phyloP scores from a whole-genome alignment of 208 protist genomes.

The Perkinsela sp. region DNA sequence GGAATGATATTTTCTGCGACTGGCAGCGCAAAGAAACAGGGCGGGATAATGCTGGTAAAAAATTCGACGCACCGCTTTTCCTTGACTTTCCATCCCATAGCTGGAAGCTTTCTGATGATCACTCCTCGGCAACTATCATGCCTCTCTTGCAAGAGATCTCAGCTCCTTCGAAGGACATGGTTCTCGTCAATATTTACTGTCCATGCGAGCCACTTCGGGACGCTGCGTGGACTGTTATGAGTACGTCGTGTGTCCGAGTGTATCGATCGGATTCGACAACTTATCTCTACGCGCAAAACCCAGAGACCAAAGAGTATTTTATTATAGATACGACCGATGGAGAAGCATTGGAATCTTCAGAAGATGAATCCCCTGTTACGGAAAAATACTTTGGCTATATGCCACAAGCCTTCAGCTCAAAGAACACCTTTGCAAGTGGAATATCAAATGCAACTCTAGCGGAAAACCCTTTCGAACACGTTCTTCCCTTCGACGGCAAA shows the following conservation, averaged over 20 bases:
- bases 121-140: background rate
- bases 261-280: background rate
- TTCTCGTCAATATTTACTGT: background rate
- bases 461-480: too few relatives aligned
- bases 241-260: background rate
- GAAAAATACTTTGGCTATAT: background rate
- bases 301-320: background rate
- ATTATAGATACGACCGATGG: background rate
- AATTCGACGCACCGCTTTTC: background rate
- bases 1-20: background rate
- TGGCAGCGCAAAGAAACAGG: background rate
- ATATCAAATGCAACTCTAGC: too few relatives aligned
- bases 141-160: background rate
- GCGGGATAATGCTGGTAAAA: background rate
- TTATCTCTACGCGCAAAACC: background rate
- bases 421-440: background rate
- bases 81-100: background rate
- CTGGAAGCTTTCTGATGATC: background rate
- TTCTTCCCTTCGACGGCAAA: background rate
- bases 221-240: background rate
- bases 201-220: background rate
- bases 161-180: background rate
- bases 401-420: background rate
- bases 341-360: background rate
- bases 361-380: background rate